A percentile compares a stretch with the other conserved stretches of the same genome.
These are phyloP conservation scores for Lobosporangium transversale DNA, from an alignment of 192 early-diverging fungal genomes.

Conservation along the genomic window DNA sequence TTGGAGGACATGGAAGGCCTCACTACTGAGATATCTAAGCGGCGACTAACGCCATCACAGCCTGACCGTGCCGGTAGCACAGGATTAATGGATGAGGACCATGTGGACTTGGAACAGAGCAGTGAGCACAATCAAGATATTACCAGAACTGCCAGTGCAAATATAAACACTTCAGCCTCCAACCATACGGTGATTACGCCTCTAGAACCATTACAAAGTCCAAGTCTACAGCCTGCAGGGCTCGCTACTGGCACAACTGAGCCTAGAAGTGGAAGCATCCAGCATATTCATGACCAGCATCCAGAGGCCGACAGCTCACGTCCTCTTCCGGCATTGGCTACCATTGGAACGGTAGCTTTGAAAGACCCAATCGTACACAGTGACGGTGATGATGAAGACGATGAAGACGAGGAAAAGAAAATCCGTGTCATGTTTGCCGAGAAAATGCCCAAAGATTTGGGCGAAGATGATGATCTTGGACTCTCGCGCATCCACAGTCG, in stretches of 20 bases:
- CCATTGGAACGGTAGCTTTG: neutral
- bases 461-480: constrained; percentile 17
- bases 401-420: constrained; percentile 16
- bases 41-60: neutral
- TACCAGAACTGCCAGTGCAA: neutral
- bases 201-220: neutral
- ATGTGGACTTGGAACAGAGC: constrained; percentile 1
- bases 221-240: constrained; percentile 15
- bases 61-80: constrained; percentile 3
- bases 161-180: too few species aligned
- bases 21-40: constrained; percentile 1
- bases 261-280: constrained; percentile 29
- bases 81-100: constrained; percentile 24
- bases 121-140: constrained; percentile 11
- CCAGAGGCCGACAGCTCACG: neutral
- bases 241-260: constrained; percentile 32
- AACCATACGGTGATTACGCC: neutral
- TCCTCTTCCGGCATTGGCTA: neutral
- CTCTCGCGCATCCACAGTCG: constrained; percentile 13
- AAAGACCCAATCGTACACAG: neutral
- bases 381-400: neutral
- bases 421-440: constrained; percentile 42
- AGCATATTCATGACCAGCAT: constrained; percentile 17
- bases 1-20: constrained; percentile 18
- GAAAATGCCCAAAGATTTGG: constrained; percentile 46